Evolutionary conservation across 2,329 filamentous ascomycete genomes (phyloP), one percentile per base, ranked within the genome.

Genomic region (Colletotrichum sansevieriae): DNA sequence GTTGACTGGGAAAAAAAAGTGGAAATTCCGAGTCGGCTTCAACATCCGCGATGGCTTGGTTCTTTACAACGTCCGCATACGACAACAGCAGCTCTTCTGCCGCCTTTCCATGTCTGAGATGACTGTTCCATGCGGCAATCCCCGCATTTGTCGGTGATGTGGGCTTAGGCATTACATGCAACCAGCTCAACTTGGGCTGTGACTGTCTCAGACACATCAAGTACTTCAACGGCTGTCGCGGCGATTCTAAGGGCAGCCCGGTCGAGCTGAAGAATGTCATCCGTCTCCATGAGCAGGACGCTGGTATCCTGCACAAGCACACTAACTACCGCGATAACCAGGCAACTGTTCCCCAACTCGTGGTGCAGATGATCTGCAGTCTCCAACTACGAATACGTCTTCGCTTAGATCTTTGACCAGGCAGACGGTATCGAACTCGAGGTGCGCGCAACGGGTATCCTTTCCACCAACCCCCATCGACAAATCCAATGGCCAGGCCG

Each of bases 11-110:
- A 90, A 75, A 18, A 18, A 18, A 18, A 89, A 91, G 75, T 92
- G 90, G 90, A 82, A 85, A 1, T 88, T 94, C 78, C 82, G 90
- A 29, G 86, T 94, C 4, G 86, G 86, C 5, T 93, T 91, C 80
- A 92, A 91, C 81, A 84, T 87, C 37, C 83, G 91, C 3, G 91
- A 93, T 76, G 91, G 91, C 35, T 85, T 88, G 10, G 89, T 90
- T 2, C 82, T 94, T 0, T 90, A 93, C 73, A 88, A 93, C 72
- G 79, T 94, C 7, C 7, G 84, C 84, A 60, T 93, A 91, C 71
- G 89, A 91, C 71, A 87, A 86, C 9, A 83, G 90, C 29, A 88
- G 84, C 61, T 93, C 20, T 87, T 93, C 77, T 90, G 93, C 78
- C 84, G 91, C 2, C 76, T 93, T 22, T 87, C 86, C 39, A 81